phyloP scores from a whole-genome alignment of 2,329 filamentous ascomycete species.

The Alternaria triticina region DNA sequence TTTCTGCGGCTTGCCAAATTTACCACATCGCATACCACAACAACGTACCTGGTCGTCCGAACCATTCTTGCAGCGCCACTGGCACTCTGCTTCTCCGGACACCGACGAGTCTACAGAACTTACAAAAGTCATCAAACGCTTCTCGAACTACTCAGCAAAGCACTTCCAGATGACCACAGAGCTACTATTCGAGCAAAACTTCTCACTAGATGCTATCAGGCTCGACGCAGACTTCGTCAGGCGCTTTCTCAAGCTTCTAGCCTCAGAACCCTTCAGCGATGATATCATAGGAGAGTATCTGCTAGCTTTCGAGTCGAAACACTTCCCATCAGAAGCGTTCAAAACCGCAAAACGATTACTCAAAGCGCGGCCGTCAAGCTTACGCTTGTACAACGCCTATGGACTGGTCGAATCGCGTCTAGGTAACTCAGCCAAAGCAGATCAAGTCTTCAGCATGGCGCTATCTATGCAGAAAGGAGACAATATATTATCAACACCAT shows the following conservation, averaged over 20 bases:
- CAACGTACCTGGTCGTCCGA: slow-evolving; percentile 57
- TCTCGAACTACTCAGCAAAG: slow-evolving; percentile 16
- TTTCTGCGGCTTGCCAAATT: slow-evolving; percentile 59
- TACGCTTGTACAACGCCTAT: slow-evolving; percentile 79
- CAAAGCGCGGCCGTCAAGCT: slow-evolving; percentile 68
- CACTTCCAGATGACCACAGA: slow-evolving; percentile 32
- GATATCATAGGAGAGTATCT: slow-evolving; percentile 70
- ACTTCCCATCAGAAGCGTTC: slow-evolving; percentile 62
- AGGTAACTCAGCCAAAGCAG: slow-evolving; percentile 64
- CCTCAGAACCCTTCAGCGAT: slow-evolving; percentile 42
- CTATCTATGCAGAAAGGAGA: slow-evolving; percentile 62
- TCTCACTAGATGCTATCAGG: slow-evolving; percentile 15
- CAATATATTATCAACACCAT: slow-evolving; percentile 59
- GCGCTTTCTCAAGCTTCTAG: slow-evolving; percentile 63
- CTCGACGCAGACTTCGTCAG: slow-evolving; percentile 28
- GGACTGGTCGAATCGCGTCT: slow-evolving; percentile 71
- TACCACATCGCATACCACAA: slow-evolving; percentile 36
- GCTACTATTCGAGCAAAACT: slow-evolving; percentile 32
- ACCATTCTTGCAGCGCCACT: slow-evolving; percentile 58
- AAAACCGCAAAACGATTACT: slow-evolving; percentile 77
- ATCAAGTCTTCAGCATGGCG: slow-evolving; percentile 71
- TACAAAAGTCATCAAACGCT: slow-evolving; percentile 7
- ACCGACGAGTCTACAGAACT: slow-evolving; percentile 16
- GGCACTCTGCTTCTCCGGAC: not conserved
- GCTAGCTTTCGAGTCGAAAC: slow-evolving; percentile 69